Percentiles rank a stretch among this genome's conserved stretches.
These are phyloP conservation scores for Penicillium sp. DNA, from an alignment of 2,329 filamentous ascomycete genomes.

Conservation along the genomic window DNA sequence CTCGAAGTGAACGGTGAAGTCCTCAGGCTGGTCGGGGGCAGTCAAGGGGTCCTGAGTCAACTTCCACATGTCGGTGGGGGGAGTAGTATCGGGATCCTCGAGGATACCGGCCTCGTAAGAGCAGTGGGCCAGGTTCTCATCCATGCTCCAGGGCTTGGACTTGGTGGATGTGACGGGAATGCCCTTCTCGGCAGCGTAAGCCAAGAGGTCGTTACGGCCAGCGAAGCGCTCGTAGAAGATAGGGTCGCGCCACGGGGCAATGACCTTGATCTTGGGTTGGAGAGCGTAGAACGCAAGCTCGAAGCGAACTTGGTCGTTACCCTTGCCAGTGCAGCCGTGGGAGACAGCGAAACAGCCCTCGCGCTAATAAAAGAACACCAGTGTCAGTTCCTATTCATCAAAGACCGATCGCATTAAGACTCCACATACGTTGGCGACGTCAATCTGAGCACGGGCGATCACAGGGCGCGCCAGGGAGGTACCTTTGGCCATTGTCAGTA, in stretches of 20 bases:
- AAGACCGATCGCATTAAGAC: neutral
- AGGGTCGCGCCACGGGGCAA: constrained; percentile 51
- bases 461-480: constrained; percentile 48
- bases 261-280: constrained; percentile 49
- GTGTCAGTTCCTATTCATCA: neutral
- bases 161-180: constrained; percentile 52
- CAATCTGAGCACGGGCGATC: constrained; percentile 48
- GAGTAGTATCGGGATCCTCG: constrained; percentile 58
- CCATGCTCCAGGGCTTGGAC: constrained; percentile 54
- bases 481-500: constrained; percentile 19
- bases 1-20: constrained; percentile 71
- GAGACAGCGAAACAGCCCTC: constrained; percentile 47
- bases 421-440: constrained; percentile 27
- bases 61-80: constrained; percentile 78
- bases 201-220: constrained; percentile 51
- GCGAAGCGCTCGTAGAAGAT: constrained; percentile 51
- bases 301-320: constrained; percentile 52
- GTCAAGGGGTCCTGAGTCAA: constrained; percentile 65
- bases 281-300: constrained; percentile 53
- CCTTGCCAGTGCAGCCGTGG: constrained; percentile 51
- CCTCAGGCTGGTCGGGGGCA: constrained; percentile 68
- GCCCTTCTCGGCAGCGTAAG: constrained; percentile 48
- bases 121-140: constrained; percentile 61
- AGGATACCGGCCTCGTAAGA: constrained; percentile 71
- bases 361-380: constrained; percentile 25